Percentiles rank a stretch among this genome's conserved stretches.
These are phyloP conservation scores for Rhodotorula sp. DNA, from an alignment of 1,284 basidiomycete genomes.

Conservation along the genomic window DNA sequence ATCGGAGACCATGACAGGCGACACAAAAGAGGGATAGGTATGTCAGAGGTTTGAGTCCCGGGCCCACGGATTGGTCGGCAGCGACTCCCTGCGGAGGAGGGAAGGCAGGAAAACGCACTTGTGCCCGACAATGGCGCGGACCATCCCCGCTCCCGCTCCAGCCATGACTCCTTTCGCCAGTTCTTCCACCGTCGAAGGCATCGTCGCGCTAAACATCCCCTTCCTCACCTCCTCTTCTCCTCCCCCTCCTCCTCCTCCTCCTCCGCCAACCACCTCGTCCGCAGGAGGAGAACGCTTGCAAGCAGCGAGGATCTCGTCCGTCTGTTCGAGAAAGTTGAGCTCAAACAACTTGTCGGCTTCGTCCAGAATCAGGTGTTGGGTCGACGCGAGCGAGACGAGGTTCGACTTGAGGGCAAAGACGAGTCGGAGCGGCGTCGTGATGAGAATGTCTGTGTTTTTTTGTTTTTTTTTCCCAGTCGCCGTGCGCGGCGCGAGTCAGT, in stretches of 20 bases:
- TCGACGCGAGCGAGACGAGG: slow-evolving; percentile 51
- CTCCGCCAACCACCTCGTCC: slow-evolving; percentile 48
- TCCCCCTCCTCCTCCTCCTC: background rate
- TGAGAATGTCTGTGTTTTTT: slow-evolving; percentile 63
- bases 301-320: slow-evolving; percentile 81
- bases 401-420: slow-evolving; percentile 69
- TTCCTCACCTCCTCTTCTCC: slow-evolving; percentile 58
- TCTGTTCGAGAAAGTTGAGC: slow-evolving; percentile 80
- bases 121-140: slow-evolving; percentile 87
- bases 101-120: slow-evolving; percentile 62
- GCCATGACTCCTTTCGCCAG: slow-evolving; percentile 78
- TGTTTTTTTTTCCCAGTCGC: too few relatives aligned
- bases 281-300: slow-evolving; percentile 62
- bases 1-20: too few relatives aligned
- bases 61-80: too few relatives aligned
- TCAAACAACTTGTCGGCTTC: slow-evolving; percentile 78
- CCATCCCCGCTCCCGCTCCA: slow-evolving; percentile 58
- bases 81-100: too few relatives aligned
- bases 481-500: too few relatives aligned
- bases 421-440: slow-evolving; percentile 75
- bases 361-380: slow-evolving; percentile 80
- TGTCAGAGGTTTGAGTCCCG: background rate
- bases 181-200: slow-evolving; percentile 84
- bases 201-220: slow-evolving; percentile 88
- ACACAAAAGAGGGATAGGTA: too few relatives aligned